phyloP scores from a whole-genome alignment of 805 yeast species.

The Naumovozyma dairenensis region DNA sequence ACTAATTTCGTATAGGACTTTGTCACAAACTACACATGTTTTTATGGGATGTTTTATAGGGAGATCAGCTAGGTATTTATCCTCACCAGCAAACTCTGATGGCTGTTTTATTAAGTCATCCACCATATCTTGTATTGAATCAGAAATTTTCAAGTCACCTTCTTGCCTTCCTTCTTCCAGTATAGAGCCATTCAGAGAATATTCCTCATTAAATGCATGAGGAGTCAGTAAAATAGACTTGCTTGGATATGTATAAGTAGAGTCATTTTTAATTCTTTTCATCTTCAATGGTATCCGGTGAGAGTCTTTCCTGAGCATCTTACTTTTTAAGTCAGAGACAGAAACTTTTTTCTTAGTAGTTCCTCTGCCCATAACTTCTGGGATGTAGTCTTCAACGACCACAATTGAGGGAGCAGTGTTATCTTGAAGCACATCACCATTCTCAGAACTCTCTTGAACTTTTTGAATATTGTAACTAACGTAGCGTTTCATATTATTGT shows the following conservation, averaged over 20 bases:
- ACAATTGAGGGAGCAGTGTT: constrained; percentile 17
- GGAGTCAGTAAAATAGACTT: constrained; percentile 10
- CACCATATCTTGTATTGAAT: constrained; percentile 9
- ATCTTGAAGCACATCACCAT: constrained; percentile 6
- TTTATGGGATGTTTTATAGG: constrained; percentile 19
- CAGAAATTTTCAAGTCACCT: constrained; percentile 1
- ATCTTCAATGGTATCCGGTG: constrained; percentile 20
- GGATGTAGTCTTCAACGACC: constrained; percentile 25
- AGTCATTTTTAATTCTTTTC: constrained; percentile 3
- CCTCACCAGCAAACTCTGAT: constrained; percentile 7
- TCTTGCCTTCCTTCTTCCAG: background rate
- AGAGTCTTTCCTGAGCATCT: constrained; percentile 15
- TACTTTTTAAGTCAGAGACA: constrained; percentile 21
- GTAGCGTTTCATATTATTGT: constrained; percentile 8
- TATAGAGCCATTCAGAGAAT: background rate
- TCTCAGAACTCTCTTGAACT: background rate
- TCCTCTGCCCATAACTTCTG: constrained; percentile 5
- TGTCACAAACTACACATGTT: constrained; percentile 58
- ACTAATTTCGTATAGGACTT: constrained; percentile 55
- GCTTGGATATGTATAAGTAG: constrained; percentile 1
- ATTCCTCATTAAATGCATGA: constrained; percentile 6
- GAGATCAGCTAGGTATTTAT: constrained; percentile 16
- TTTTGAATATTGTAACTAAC: constrained; percentile 9
- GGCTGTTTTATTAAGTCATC: constrained; percentile 14
- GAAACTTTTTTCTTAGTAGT: constrained; percentile 17